Conservation (phyloP, 2,329 filamentous ascomycete genomes). For the Chaetomium sp. region DNA sequence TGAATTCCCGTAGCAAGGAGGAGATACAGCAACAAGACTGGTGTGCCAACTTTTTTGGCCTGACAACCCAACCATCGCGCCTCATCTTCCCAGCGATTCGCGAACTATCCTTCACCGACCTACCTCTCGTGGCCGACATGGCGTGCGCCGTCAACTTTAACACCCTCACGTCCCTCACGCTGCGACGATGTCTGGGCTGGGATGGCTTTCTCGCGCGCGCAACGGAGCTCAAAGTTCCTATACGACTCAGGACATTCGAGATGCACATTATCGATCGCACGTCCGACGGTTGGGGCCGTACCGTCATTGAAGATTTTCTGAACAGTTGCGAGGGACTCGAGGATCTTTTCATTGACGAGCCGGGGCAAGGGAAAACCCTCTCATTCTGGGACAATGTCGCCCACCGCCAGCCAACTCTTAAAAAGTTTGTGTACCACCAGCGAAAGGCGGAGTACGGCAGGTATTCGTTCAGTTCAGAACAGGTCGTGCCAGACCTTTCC, state of each 20-base stretch:
- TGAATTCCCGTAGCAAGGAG: neutral
- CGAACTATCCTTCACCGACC: neutral
- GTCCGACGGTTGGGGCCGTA: neutral
- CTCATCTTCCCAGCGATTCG: neutral
- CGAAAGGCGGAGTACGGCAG: neutral
- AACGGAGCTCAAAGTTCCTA: neutral
- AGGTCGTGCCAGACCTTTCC: neutral
- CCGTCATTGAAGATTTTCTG: neutral
- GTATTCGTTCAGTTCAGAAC: neutral
- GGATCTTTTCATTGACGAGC: neutral
- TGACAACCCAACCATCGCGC: neutral
- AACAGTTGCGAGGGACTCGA: neutral
- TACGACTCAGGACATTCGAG: neutral
- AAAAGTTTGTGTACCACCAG: neutral
- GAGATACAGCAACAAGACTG: neutral
- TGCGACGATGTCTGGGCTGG: neutral
- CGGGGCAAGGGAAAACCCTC: neutral
- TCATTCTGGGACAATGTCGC: neutral
- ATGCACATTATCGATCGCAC: neutral
- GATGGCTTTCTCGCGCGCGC: neutral
- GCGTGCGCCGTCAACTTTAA: neutral
- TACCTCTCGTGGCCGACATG: neutral
- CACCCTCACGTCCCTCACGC: neutral
- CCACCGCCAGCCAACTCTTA: neutral
- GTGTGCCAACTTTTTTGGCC: neutral